Conservation (phyloP, 164 flowering plant genomes). For the Buxus sempervirens region DNA sequence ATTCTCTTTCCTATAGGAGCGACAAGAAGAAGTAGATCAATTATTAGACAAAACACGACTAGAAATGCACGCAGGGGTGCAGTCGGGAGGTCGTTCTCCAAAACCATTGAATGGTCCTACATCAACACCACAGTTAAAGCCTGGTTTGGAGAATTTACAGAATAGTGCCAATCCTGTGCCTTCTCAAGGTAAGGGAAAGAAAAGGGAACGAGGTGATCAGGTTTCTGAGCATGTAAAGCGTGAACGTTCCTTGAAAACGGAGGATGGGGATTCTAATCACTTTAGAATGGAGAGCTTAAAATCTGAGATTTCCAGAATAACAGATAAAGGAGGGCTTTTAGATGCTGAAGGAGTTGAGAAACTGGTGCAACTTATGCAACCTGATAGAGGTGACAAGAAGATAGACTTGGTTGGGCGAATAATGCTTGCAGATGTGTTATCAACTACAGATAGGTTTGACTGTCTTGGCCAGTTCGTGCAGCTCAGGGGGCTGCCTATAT, state of each 20-base stretch:
- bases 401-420: constrained; percentile 61
- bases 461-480: constrained; percentile 81
- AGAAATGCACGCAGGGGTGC: constrained; percentile 85
- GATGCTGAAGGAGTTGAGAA: constrained; percentile 77
- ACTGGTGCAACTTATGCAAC: constrained; percentile 68
- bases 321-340: constrained; percentile 71
- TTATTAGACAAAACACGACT: constrained; percentile 57
- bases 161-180: constrained; percentile 46
- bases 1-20: constrained; percentile 45
- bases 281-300: constrained; percentile 49
- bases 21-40: constrained; percentile 82
- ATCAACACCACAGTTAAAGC: constrained; percentile 56
- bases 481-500: constrained; percentile 69
- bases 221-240: constrained; percentile 61
- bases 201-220: constrained; percentile 74
- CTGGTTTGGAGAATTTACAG: constrained; percentile 68
- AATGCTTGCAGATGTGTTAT: constrained; percentile 68
- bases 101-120: constrained; percentile 65
- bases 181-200: constrained; percentile 74
- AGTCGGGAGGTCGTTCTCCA: constrained; percentile 86
- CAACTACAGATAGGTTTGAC: constrained; percentile 71
- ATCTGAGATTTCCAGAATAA: constrained; percentile 69
- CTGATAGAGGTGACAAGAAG: constrained; percentile 56
- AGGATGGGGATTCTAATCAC: constrained; percentile 63
- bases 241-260: constrained; percentile 49